These are phyloP conservation scores for Cyberlindnera xishuangbannaensis DNA, from an alignment of 805 yeast genomes.

Conservation along the genomic window DNA sequence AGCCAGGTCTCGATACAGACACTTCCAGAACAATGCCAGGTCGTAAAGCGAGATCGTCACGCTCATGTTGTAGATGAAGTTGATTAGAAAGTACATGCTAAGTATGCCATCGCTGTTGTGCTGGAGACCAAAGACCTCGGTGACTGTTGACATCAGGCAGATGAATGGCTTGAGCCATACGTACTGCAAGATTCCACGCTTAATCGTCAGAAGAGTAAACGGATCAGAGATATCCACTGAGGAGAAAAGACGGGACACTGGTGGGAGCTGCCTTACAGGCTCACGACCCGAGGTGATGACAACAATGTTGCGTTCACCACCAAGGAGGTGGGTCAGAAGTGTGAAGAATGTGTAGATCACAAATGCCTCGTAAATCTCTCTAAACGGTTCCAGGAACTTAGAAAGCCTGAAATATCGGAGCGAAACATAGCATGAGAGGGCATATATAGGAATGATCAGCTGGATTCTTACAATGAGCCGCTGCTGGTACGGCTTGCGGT, in stretches of 20 bases:
- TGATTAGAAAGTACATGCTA: slow-evolving; percentile 58
- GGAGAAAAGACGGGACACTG: slow-evolving; percentile 41
- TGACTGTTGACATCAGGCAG: slow-evolving; percentile 46
- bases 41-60: slow-evolving; percentile 80
- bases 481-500: slow-evolving; percentile 86
- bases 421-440: slow-evolving; percentile 60
- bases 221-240: slow-evolving; percentile 86
- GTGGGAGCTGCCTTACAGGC: slow-evolving; percentile 62
- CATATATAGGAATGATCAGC: slow-evolving; percentile 75
- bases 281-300: slow-evolving; percentile 62
- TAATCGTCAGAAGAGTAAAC: slow-evolving; percentile 62
- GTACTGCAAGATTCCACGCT: slow-evolving; percentile 85
- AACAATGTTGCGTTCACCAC: slow-evolving; percentile 87
- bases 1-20: slow-evolving; percentile 68
- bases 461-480: slow-evolving; percentile 78
- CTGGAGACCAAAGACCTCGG: slow-evolving; percentile 44
- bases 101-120: slow-evolving; percentile 32
- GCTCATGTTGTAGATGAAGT: slow-evolving; percentile 66
- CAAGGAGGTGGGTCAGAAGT: slow-evolving; percentile 72
- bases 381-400: slow-evolving; percentile 58
- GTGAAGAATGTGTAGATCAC: slow-evolving; percentile 92
- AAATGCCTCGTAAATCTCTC: slow-evolving; percentile 94
- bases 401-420: slow-evolving; percentile 41
- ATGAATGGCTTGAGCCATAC: slow-evolving; percentile 91
- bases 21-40: slow-evolving; percentile 88